A percentile compares a stretch with the other conserved stretches of the same genome.
phyloP scores from a whole-genome alignment of 805 yeast species.

The Maudiozyma barnettii region DNA sequence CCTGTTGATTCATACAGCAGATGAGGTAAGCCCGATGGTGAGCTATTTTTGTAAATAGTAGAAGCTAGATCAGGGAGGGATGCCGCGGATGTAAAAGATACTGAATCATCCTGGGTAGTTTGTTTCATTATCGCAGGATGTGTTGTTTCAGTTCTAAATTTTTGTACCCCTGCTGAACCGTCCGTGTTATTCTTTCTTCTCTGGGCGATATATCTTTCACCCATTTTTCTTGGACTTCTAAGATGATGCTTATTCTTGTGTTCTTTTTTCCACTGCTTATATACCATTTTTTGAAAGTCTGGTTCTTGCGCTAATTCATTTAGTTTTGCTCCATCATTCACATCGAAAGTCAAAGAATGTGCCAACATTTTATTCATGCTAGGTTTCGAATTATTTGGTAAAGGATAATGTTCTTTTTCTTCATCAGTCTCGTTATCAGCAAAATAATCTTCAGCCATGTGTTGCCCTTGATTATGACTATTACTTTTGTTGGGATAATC shows the following conservation, averaged over 20 bases:
- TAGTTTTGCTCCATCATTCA: conserved; percentile 12
- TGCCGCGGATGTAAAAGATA: background rate
- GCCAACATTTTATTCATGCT: conserved; percentile 10
- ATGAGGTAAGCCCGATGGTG: background rate
- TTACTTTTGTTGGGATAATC: background rate
- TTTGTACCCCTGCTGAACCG: conserved; percentile 11
- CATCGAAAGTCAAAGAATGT: conserved; percentile 4
- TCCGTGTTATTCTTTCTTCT: conserved; percentile 14
- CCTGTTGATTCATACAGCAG: background rate
- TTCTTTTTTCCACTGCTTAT: conserved; percentile 26
- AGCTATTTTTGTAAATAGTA: no score
- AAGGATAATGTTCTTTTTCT: conserved; percentile 11
- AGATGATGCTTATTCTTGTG: conserved; percentile 18
- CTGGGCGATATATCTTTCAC: background rate
- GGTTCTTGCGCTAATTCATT: conserved; percentile 31
- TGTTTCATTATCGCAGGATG: no score
- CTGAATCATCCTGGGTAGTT: background rate
- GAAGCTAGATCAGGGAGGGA: background rate
- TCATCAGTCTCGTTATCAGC: conserved; percentile 24
- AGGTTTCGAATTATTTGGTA: background rate
- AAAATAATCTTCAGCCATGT: conserved; percentile 14
- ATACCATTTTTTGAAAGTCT: conserved; percentile 39
- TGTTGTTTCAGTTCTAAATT: background rate
- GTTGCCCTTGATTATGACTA: background rate
- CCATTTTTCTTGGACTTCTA: conserved; percentile 4